Percentiles rank a stretch among this genome's conserved stretches.
Evolutionary conservation across 805 yeast genomes (phyloP).

Genomic region (Kluyveromyces wickerhamii): DNA sequence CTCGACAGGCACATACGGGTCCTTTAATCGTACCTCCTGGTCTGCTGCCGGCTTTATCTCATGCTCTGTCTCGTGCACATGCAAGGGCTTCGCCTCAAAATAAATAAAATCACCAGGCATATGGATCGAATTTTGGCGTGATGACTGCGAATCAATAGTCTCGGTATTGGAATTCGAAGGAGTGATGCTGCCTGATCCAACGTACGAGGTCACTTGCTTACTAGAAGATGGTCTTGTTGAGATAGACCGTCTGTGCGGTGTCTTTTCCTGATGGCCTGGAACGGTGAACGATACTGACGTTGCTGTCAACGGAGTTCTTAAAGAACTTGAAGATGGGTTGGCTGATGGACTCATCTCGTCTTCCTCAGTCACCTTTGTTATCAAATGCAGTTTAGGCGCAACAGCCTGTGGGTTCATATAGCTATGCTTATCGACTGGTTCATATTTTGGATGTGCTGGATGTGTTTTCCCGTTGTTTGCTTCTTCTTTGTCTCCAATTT

Average conservation of each 20-base stretch:
- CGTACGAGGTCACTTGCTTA: too few species aligned
- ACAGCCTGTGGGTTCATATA: slow-evolving; percentile 8
- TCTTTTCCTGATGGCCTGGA: slow-evolving; percentile 34
- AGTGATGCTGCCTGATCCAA: too few species aligned
- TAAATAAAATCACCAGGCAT: slow-evolving; percentile 32
- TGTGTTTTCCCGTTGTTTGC: neutral
- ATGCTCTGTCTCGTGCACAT: too few species aligned
- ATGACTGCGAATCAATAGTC: slow-evolving; percentile 9
- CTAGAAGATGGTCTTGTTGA: slow-evolving; percentile 44
- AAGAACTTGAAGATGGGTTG: neutral
- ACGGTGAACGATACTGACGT: slow-evolving; percentile 41
- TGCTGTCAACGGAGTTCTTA: slow-evolving; percentile 7
- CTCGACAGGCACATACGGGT: neutral
- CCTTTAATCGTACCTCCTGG: too few species aligned
- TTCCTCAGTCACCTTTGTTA: slow-evolving; percentile 4
- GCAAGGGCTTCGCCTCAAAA: slow-evolving; percentile 15
- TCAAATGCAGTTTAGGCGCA: slow-evolving; percentile 7
- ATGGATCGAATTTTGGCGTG: slow-evolving; percentile 25
- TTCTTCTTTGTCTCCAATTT: neutral
- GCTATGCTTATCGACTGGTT: slow-evolving; percentile 5
- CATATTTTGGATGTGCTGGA: slow-evolving; percentile 7
- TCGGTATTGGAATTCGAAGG: neutral
- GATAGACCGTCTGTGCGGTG: slow-evolving; percentile 46
- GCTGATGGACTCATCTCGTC: neutral
- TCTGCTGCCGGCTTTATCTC: too few species aligned